Base-by-base conservation (phyloP, 75 land plant species). In the Pinus tabuliformis region DNA sequence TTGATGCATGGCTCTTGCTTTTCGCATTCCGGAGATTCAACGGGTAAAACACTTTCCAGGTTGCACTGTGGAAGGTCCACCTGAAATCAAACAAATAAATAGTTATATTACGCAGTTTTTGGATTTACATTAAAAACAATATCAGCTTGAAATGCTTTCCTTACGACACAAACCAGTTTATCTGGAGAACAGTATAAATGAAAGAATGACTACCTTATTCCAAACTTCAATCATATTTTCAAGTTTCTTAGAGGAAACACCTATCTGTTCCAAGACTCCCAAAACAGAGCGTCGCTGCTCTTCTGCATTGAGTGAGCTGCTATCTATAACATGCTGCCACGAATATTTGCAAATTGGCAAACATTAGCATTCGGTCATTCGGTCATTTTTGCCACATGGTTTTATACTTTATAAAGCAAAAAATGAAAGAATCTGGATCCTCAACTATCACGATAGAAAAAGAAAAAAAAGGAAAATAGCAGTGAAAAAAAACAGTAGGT, bases 161-260 rank as follows among this genome's bases (percentile, higher is more conserved):
- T 9, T 21, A 45, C 15, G 36, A 56, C 9, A 36, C 26, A 22
- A 71, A 28, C 5, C 58, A 28, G 6, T 7, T 30, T 14, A 24
- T 62, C 5, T 60, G 20, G 14, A 14, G 39, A 39, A 56, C 15
- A 37, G 21, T 18, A 30, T 20, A 6, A 17, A 57, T 72, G 33
- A 37, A 75, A 65, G 17, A 37, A 75, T 57, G 9, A 75, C 0
- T 76, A 96, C 99, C 88, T 96, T 96, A 68, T 96, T 96, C 99
- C 97, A 92, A 73, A 89, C 97, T 87, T 96, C 99, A 82, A 96
- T 85, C 95, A 91, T 90, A 62, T 89, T 87, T 62, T 86, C 59
- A 37, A 96, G 36, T 77, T 94, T 93, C 66, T 83, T 86, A 37
- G 92, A 76, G 20, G 97, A 82, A 2, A 96, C 99, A 37, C 97